These are phyloP conservation scores for Chaetomium globosum DNA, from an alignment of 2,329 filamentous ascomycete species.

Conservation along the genomic window DNA sequence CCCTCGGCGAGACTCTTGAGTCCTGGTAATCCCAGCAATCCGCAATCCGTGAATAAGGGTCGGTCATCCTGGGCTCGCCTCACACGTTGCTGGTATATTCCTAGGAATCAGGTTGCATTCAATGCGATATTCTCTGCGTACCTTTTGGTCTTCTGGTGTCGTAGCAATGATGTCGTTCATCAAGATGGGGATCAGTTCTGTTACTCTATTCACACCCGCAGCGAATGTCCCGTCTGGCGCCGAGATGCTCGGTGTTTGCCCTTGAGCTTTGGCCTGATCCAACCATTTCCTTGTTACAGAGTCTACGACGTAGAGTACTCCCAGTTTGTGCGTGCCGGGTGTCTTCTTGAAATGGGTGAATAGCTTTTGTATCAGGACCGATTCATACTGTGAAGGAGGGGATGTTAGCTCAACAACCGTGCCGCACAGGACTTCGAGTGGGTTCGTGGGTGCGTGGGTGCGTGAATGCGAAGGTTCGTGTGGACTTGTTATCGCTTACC, in stretches of 20 bases:
- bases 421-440: constrained; percentile 8
- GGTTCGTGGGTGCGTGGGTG: constrained; percentile 37
- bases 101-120: constrained; percentile 26
- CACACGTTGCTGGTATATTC: constrained; percentile 13
- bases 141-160: constrained; percentile 93
- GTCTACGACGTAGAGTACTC: constrained; percentile 99
- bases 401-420: constrained; percentile 32
- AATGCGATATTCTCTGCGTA: constrained; percentile 59
- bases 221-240: constrained; percentile 91
- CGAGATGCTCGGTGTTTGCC: constrained; percentile 72
- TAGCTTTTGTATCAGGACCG: constrained; percentile 91
- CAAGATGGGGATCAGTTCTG: constrained; percentile 86
- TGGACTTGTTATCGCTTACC: constrained; percentile 59
- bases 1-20: not conserved
- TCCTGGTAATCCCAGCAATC: not conserved
- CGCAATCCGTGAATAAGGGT: not conserved
- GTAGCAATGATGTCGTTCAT: constrained; percentile 94
- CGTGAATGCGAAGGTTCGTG: not conserved
- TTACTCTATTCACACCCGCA: constrained; percentile 94
- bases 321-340: constrained; percentile 92
- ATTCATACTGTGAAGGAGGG: constrained; percentile 68
- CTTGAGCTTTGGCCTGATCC: constrained; percentile 85
- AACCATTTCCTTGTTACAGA: constrained; percentile 99
- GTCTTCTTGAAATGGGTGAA: constrained; percentile 97
- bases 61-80: constrained; percentile 16